phyloP scores from a whole-genome alignment of 2,329 filamentous ascomycete species.

The Botrytis paeoniae region DNA sequence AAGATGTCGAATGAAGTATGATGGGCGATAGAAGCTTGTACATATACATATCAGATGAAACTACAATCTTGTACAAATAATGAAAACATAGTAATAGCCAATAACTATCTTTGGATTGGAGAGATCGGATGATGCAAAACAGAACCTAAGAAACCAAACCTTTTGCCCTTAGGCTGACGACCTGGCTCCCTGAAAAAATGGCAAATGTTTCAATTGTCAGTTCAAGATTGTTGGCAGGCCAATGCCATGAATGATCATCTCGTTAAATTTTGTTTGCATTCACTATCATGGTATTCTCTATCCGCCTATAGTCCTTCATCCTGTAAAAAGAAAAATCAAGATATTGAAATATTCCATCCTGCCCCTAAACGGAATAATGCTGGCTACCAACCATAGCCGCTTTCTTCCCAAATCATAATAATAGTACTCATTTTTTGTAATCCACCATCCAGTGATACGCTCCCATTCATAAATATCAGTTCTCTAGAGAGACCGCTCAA shows the following conservation, averaged over 20 bases:
- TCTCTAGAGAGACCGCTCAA: neutral
- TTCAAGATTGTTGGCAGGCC: neutral
- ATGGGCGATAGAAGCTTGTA: neutral
- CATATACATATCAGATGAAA: neutral
- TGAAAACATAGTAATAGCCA: too few relatives aligned
- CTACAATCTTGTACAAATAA: neutral
- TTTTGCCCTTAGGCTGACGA: neutral
- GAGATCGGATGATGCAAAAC: neutral
- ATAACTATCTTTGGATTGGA: neutral
- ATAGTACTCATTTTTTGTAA: conserved; percentile 7
- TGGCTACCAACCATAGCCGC: neutral
- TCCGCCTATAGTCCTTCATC: neutral
- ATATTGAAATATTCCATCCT: conserved; percentile 1
- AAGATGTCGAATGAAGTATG: neutral
- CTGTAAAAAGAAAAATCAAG: neutral
- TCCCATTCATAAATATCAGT: conserved; percentile 14
- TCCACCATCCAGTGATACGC: conserved; percentile 10
- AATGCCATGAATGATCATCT: neutral
- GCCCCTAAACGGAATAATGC: neutral
- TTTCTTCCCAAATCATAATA: conserved; percentile 13
- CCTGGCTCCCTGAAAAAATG: neutral
- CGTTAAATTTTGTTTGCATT: neutral
- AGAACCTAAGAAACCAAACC: neutral
- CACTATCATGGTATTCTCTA: neutral
- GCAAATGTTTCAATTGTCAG: neutral